Evolutionary conservation across 768 basidiomycete species (phyloP).

Genomic region (Tricholomella constricta): DNA sequence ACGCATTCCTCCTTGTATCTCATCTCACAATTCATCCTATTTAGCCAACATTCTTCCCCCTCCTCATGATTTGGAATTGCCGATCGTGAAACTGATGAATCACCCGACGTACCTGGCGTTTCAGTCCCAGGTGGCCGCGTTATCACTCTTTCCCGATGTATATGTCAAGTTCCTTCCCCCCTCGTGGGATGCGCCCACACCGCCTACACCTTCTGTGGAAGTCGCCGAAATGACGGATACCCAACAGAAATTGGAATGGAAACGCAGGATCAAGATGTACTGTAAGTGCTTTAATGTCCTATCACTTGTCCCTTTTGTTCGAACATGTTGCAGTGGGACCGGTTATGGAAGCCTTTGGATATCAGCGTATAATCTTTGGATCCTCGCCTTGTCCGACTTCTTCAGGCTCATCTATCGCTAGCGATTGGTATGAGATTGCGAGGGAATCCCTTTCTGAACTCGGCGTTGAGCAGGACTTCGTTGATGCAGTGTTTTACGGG

Average conservation of each 20-base stretch:
- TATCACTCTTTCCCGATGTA: slow-evolving; percentile 75
- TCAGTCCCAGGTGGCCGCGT: slow-evolving; percentile 67
- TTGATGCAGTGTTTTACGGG: slow-evolving; percentile 71
- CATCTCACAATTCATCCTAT: slow-evolving; percentile 5
- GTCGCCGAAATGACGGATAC: slow-evolving; percentile 39
- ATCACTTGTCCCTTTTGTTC: slow-evolving; percentile 2
- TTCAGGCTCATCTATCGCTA: slow-evolving; percentile 48
- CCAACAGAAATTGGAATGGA: slow-evolving; percentile 65
- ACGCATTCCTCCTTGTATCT: background rate
- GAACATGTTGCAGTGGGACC: slow-evolving; percentile 62
- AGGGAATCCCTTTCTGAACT: slow-evolving; percentile 79
- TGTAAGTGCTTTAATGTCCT: too few relatives aligned
- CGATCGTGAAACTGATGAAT: slow-evolving; percentile 79
- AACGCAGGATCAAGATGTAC: slow-evolving; percentile 82
- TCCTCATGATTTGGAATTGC: slow-evolving; percentile 67
- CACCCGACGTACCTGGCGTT: slow-evolving; percentile 74
- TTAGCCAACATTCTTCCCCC: slow-evolving; percentile 82
- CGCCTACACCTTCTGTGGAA: slow-evolving; percentile 43
- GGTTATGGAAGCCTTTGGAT: slow-evolving; percentile 84
- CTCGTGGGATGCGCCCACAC: slow-evolving; percentile 64
- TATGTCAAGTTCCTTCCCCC: slow-evolving; percentile 80
- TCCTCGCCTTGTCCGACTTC: slow-evolving; percentile 65
- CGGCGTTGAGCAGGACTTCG: slow-evolving; percentile 72
- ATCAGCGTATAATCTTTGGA: slow-evolving; percentile 80
- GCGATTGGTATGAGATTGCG: slow-evolving; percentile 82